Base-by-base conservation (phyloP, 768 basidiomycete genomes). In the Lentinula sp. region DNA sequence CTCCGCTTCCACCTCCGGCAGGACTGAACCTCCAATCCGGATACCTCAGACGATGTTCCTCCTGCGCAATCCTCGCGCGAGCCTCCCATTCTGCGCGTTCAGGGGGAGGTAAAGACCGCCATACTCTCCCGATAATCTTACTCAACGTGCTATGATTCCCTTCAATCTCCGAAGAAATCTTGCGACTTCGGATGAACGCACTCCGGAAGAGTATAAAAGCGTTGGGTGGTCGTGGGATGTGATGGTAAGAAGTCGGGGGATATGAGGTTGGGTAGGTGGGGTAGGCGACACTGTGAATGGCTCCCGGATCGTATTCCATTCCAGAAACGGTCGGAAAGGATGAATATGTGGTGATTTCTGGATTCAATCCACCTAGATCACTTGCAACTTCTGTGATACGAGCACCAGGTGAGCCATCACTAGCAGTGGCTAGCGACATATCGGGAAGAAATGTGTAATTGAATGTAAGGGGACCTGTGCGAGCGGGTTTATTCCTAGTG, bases 11-110 rank as follows among this genome's bases (percentile, higher is more conserved):
- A 3, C 37, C 61, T 16, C 83, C 85, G 16, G 55, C 55, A 4
- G 88, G 89, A 53, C 87, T 80, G 71, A 91, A 93, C 54, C 91
- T 78, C 90, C 91, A 93, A 71, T 91, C 87, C 1, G 90, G 90
- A 69, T 91, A 91, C 60, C 82, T 78, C 53, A 78, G 77, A 57
- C 89, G 80, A 69, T 92, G 90, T 69, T 90, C 90, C 0, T 81
- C 85, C 67, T 87, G 86, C 0, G 90, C 90, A 5, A 81, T 75
- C 45, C 82, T 76, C 4, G 87, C 91, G 72, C 86, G 87, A 37
- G 79, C 86, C 69, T 92, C 91, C 90, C 90, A 93, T 53, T 82
- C 76, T 62, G 86, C 82, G 60, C 86, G 81, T 68, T 93, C 87
- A 61, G 82, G 78, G 15, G 78, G 79, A 8, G 88, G 75, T 16